Evolutionary conservation across 1,139 yeast genomes (phyloP), one percentile per base, ranked within the genome.

Genomic region (Scheffersomyces titani): DNA sequence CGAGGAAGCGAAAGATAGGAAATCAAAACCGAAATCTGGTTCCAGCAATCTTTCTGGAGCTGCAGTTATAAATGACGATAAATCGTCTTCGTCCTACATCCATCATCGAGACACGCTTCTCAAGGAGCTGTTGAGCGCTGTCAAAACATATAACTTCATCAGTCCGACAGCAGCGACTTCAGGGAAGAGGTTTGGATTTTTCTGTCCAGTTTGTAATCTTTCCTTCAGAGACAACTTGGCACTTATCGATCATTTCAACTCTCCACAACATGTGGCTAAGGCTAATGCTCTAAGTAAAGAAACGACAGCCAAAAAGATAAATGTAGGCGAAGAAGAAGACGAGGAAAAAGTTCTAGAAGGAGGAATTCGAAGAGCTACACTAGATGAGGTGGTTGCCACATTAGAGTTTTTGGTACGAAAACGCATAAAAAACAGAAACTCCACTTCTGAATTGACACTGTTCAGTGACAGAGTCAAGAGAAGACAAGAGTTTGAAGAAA

Each of bases 161-260:
- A 67, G 68, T 50, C 75, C 77, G 2, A 1, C 61, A 65, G 24
- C 62, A 2, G 54, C 61, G 3, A 48, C 68, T 1, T 52, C 68
- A 0, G 80, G 85, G 53, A 92, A 92, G 51, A 81, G 86, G 62
- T 89, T 89, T 62, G 97, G 97, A 2, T 92, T 92, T 70, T 83
- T 85, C 64, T 93, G 98, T 71, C 90, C 89, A 19, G 74, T 85
- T 1, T 93, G 98, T 70, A 85, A 88, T 63, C 71, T 90, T 61
- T 88, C 96, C 1, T 92, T 85, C 72, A 84, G 91, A 66, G 98
- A 93, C 70, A 89, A 89, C 56, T 75, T 92, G 64, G 89, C 92
- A 58, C 87, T 87, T 68, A 80, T 92, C 5, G 96, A 92, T 67
- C 98, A 93, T 73, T 76, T 92, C 65, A 92, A 91, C 66, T 86